phyloP scores from a whole-genome alignment of 345 rosid species.

The Rhizophora mangle region DNA sequence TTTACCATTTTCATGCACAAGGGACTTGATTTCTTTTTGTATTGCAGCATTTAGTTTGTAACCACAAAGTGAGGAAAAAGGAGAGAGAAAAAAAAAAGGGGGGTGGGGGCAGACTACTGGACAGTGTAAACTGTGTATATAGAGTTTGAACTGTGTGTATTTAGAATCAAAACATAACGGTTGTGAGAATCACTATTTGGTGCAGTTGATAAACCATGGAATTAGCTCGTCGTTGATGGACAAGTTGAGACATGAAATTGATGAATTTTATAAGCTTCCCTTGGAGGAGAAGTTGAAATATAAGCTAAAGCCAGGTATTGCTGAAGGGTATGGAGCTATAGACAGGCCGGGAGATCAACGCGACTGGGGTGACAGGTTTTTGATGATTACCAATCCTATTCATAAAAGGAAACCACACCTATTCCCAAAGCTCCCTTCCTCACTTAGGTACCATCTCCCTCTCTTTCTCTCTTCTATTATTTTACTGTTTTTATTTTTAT shows the following conservation, averaged over 20 bases:
- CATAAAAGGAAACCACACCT: conserved; percentile 33
- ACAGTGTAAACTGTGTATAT: not conserved
- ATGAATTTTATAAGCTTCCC: conserved; percentile 31
- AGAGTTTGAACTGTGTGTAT: too few species aligned
- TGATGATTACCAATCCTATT: conserved; percentile 20
- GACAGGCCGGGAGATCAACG: conserved; percentile 8
- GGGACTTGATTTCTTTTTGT: too few species aligned
- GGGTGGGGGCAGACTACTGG: too few species aligned
- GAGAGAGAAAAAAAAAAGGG: too few species aligned
- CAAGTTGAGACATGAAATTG: conserved; percentile 22
- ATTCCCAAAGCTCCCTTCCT: conserved; percentile 41
- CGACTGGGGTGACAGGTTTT: conserved; percentile 31
- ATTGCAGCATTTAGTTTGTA: too few species aligned
- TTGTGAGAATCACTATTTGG: not conserved
- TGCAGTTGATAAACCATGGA: conserved; percentile 43
- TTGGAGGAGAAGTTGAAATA: conserved; percentile 34
- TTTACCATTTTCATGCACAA: too few species aligned
- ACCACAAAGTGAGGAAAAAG: too few species aligned
- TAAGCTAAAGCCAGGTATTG: conserved; percentile 16
- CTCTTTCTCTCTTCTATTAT: not conserved
- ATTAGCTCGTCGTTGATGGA: conserved; percentile 16
- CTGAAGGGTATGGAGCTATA: conserved; percentile 26
- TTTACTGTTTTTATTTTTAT: too few species aligned
- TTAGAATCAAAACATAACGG: too few species aligned
- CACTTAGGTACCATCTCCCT: conserved; percentile 27